phyloP scores from a whole-genome alignment of 2,329 filamentous ascomycete species.

The Penicillium sp. region DNA sequence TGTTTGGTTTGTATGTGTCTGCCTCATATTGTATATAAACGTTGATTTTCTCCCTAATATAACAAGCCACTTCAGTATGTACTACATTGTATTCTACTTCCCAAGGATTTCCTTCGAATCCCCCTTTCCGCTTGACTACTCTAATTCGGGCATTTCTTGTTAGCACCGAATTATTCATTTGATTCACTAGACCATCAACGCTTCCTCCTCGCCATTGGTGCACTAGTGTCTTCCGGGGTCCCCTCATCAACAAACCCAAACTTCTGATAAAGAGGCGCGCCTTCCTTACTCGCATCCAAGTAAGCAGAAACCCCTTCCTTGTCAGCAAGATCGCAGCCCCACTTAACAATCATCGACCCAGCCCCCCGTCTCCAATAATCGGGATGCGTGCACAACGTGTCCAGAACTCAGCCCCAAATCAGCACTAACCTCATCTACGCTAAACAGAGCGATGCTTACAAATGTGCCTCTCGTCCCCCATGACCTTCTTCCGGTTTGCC shows the following conservation, averaged over 20 bases:
- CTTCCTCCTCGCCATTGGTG: no score
- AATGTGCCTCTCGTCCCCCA: constrained; percentile 19
- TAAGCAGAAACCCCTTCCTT: constrained; percentile 36
- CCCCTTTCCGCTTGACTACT: no score
- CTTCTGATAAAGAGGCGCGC: constrained; percentile 40
- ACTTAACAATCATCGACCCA: constrained; percentile 40
- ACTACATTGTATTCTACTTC: no score
- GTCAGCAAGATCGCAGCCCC: constrained; percentile 40
- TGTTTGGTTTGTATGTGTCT: no score
- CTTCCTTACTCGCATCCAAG: constrained; percentile 40
- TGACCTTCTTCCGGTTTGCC: constrained; percentile 19
- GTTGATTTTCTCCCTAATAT: no score
- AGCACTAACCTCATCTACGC: not conserved
- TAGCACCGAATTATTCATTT: no score
- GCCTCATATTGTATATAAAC: no score
- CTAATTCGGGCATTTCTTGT: no score
- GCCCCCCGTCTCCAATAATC: constrained; percentile 45
- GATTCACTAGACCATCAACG: no score
- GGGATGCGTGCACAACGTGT: constrained; percentile 41
- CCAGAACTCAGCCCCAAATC: not conserved
- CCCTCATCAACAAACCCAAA: constrained; percentile 41
- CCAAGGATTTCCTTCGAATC: no score
- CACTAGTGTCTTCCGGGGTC: not conserved
- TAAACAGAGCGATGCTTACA: not conserved
- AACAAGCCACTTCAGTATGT: no score